Evolutionary conservation across 176 grass and related monocot species (phyloP), one percentile per base, ranked within the genome.

Genomic region (Aegilops sharonensis): DNA sequence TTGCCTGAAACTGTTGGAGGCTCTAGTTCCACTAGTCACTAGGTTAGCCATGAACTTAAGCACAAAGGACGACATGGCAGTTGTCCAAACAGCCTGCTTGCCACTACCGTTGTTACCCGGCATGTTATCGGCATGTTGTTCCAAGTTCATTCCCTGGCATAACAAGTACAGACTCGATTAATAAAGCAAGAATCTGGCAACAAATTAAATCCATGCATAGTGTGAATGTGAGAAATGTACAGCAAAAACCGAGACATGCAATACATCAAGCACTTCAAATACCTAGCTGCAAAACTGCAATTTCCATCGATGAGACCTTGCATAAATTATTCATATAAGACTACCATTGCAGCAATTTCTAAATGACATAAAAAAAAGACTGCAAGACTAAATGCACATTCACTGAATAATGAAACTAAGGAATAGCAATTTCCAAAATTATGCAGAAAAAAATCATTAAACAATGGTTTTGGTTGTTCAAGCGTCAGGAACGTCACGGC

Each of bases 31-130:
- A 66, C 5, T 42, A 8, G 39, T 39, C 61, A 80, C 78, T 4
- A 80, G 78, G 5, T 66, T 80, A 30, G 37, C 36, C 61, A 80
- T 45, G 37, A 65, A 80, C 60, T 64, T 30, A 4, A 80, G 37
- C 61, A 80, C 37, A 66, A 65, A 80, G 39, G 78, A 15, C 1
- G 61, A 80, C 60, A 80, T 66, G 9, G 61, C 35, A 31, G 37
- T 66, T 43, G 78, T 80, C 78, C 78, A 80, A 47, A 80, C 61
- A 43, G 61, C 23, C 5, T 56, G 74, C 74, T 56, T 56, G 27
- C 23, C 60, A 27, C 78, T 27, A 65, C 8, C 24, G 9, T 11
- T 66, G 15, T 18, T 21, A 30, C 2, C 37, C 14, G 3, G 25
- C 78, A 64, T 65, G 36, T 20, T 7, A 29, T 65, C 39, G 5